Evolutionary conservation across 1,139 yeast genomes (phyloP), one percentile per base, ranked within the genome.

Genomic region (Suhomyces bribrorum): DNA sequence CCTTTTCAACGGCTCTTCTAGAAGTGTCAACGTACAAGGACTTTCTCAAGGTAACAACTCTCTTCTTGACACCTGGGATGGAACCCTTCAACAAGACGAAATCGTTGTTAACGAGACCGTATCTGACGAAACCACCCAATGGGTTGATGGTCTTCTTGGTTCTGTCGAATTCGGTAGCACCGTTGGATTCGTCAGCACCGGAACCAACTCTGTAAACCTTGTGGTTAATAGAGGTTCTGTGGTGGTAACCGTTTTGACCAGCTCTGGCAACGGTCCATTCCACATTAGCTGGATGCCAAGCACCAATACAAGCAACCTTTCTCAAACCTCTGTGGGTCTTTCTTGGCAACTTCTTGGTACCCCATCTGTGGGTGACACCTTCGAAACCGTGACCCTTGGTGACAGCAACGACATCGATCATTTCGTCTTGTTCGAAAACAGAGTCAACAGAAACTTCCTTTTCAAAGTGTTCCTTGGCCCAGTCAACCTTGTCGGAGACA

Each of bases 351-450:
- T 86, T 89, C 92, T 90, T 94, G 85, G 98, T 92, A 74, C 98
- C 98, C 97, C 97, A 92, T 87, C 99, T 89, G 89, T 89, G 96
- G 81, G 98, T 94, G 64, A 90, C 97, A 89, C 99, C 99, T 79
- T 90, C 98, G 87, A 86, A 88, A 83, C 99, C 99, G 83, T 92
- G 77, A 92, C 99, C 99, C 83, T 86, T 90, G 84, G 98, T 94
- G 70, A 94, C 96, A 66, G 97, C 99, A 69, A 90, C 84, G 64
- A 88, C 97, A 66, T 92, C 99, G 66, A 92, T 83, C 86, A 87
- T 85, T 82, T 92, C 98, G 78, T 89, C 86, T 80, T 92, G 95
- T 81, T 92, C 98, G 72, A 92, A 85, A 64, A 92, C 98, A 59
- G 95, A 75, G 77, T 85, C 87, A 64, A 92, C 95, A 53, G 94